phyloP scores from a whole-genome alignment of 192 early-diverging fungal genomes.

The Obelidium mucronatum region DNA sequence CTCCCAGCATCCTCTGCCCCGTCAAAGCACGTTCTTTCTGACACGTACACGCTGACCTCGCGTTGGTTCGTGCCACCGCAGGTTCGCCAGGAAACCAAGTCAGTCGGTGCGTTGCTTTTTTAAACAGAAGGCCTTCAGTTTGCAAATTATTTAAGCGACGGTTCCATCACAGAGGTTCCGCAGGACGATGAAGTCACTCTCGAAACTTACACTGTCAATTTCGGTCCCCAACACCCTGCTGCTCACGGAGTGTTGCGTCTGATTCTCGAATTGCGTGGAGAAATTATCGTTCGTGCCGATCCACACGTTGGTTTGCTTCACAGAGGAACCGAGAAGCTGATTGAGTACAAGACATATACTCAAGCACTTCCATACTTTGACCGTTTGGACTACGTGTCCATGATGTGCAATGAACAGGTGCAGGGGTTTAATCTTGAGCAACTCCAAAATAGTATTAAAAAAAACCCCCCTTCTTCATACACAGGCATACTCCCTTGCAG shows the following conservation, averaged over 20 bases:
- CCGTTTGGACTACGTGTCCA: conserved; percentile 96
- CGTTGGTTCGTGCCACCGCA: conserved; percentile 68
- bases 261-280: conserved; percentile 93
- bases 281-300: conserved; percentile 91
- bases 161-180: conserved; percentile 47
- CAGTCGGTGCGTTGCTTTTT: conserved; percentile 40
- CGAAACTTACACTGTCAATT: conserved; percentile 96
- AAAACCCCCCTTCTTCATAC: background rate
- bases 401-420: conserved; percentile 95
- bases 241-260: conserved; percentile 96
- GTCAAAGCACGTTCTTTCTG: conserved; percentile 45
- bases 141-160: no score
- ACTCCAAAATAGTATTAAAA: background rate
- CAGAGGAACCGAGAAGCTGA: conserved; percentile 98
- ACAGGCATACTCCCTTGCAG: conserved; percentile 94
- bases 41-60: conserved; percentile 49
- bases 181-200: conserved; percentile 58
- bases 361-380: conserved; percentile 99
- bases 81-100: conserved; percentile 47
- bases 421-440: background rate
- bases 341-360: conserved; percentile 98
- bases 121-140: no score
- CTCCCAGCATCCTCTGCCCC: background rate
- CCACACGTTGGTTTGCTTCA: conserved; percentile 98
- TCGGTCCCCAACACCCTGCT: conserved; percentile 99